Evolutionary conservation across 306 rosid species (phyloP), one percentile per base, ranked within the genome.

Genomic region (apple (Malus domestica)): DNA sequence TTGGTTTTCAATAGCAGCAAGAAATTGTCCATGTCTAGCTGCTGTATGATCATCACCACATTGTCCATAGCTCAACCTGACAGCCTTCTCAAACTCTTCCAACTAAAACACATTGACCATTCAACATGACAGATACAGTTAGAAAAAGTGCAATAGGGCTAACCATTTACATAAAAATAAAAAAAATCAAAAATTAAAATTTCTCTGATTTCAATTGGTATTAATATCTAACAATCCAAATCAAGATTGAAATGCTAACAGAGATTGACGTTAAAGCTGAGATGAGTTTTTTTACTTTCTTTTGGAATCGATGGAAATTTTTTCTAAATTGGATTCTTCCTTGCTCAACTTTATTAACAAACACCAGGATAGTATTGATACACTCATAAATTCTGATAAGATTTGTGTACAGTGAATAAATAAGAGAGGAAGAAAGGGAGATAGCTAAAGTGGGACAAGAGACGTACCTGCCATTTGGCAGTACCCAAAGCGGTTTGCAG

Each of bases 401-500:
- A 72, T 14, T 23, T 42, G 23, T 25, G 18, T 7, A 42, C 70
- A 25, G 44, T 61, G 42, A 60, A 25, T 44, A 9, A 73, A 74
- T 27, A 44, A 16, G 58, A 44, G 20, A 12, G 20, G 69, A 1
- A 69, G 6, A 73, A n/a, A 22, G 38, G 52, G 27, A 29, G n/a
- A 16, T 5, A 18, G 77, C 57, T 25, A 42, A 23, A n/a, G 49
- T 35, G 76, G 35, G 22, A 57, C 25, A 25, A 72, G 60, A 25
- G 58, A 78, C 83, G 32, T 76, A 95, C 98, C 96, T 95, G 97
- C 98, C 98, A 95, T 84, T 95, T 95, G 11, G 98, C 97, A 27
- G 97, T 92, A 60, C 97, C 98, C 78, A 95, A 80, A 80, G 98
- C 90, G 83, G 97, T 92, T 90, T 93, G 97, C 71, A 95, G 78